These are phyloP conservation scores for Paraphoma sp. DNA, from an alignment of 2,329 filamentous ascomycete species.

Conservation along the genomic window DNA sequence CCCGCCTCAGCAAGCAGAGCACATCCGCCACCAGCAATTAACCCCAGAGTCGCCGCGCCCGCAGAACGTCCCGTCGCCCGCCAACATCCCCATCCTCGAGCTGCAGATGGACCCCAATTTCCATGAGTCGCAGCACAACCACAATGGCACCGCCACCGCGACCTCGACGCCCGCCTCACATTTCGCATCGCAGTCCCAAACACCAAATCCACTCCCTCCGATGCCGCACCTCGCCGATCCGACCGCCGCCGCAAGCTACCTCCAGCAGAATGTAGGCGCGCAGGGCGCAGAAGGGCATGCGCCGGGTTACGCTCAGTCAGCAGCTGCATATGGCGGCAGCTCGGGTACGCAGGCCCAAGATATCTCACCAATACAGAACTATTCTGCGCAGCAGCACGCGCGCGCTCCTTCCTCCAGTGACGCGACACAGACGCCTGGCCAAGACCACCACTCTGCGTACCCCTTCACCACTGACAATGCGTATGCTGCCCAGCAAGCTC, in stretches of 20 bases:
- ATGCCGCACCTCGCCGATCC: slow-evolving; percentile 43
- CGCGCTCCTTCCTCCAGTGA: slow-evolving; percentile 44
- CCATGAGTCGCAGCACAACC: slow-evolving; percentile 70
- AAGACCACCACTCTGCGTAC: slow-evolving; percentile 40
- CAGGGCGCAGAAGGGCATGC: slow-evolving; percentile 30
- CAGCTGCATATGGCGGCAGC: slow-evolving; percentile 31
- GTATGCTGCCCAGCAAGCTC: slow-evolving; percentile 38
- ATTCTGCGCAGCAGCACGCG: slow-evolving; percentile 39
- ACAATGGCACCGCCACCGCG: slow-evolving; percentile 29
- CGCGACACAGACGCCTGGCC: slow-evolving; percentile 35
- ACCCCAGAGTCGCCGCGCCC: slow-evolving; percentile 76
- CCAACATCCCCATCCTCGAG: slow-evolving; percentile 72
- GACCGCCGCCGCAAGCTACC: slow-evolving; percentile 8
- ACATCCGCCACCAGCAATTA: slow-evolving; percentile 69
- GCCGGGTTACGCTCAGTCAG: slow-evolving; percentile 30
- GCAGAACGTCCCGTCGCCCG: slow-evolving; percentile 70
- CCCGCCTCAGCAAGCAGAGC: slow-evolving; percentile 62
- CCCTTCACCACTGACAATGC: slow-evolving; percentile 44
- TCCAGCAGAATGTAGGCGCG: slow-evolving; percentile 30
- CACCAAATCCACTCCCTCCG: slow-evolving; percentile 36
- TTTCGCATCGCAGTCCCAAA: slow-evolving; percentile 42
- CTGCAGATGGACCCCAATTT: slow-evolving; percentile 76
- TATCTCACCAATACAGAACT: slow-evolving; percentile 49
- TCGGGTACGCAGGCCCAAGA: slow-evolving; percentile 41
- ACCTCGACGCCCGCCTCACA: slow-evolving; percentile 36